Evolutionary conservation across 2,329 filamentous ascomycete species (phyloP), one percentile per base, ranked within the genome.

Genomic region (Orbilia quercus): DNA sequence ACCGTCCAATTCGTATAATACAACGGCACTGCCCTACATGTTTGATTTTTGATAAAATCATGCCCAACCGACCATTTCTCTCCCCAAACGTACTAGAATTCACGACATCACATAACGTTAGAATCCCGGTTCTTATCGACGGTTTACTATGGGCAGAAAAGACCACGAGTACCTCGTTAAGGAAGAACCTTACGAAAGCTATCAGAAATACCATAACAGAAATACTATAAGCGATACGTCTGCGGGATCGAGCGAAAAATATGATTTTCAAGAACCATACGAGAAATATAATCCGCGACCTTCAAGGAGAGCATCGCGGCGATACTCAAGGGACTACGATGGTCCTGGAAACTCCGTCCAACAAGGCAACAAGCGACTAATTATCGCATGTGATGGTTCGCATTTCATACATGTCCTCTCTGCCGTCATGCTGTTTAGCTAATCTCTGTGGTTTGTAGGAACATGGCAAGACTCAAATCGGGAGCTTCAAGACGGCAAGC

Each of bases 331-430:
- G 20, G 66, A 71, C 16, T 58, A 64, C 25, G 66, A 71, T 31
- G 66, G 58, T 2, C 51, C 66, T 2, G 66, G 66, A 9, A 53
- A 40, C 6, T 64, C 14, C 40, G 51, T 64, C 12, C 42, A 23
- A 7, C 50, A 34, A 25, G 66, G 66, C 3, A 64, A 64, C 23
- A 78, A 78, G 45, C 57, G 76, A 18, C 50, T 78, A 34, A 69
- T 78, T 31, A 70, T 78, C 38, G 76, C 75, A 14, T 78, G 76
- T 44, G 76, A 78, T 47, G 77, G 76, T 77, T 63, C 47, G 75
- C 9, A 12, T 16, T 31, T 4, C 14, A 40, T 7, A 22, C 14
- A 18, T 0, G 22, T 31, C 28, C 25, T 22, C 28, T 50, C 40
- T 14, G 20, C n/a, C 14, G n/a, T 55, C 28, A n/a, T 12, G 7